Evolutionary conservation across 345 rosid genomes (phyloP), one percentile per base, ranked within the genome.

Genomic region (Clarkia xantiana): DNA sequence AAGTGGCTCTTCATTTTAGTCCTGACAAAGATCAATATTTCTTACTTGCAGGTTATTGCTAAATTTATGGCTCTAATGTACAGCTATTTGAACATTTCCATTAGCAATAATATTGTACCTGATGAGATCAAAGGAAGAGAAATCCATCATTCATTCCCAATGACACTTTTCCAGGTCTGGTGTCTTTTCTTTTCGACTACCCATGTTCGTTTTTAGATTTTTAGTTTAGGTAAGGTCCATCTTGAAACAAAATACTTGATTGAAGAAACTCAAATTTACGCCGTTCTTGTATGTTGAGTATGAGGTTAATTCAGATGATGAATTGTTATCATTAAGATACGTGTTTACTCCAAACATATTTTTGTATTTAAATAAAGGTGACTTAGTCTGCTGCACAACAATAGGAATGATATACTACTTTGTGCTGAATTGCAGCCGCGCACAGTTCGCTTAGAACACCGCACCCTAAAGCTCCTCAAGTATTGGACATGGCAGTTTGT

Each of bases 401-500:
- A 10, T 42, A 3, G 10, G 44, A 42, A 42, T 42, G 4, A 16
- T 42, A 10, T n/a, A 36, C 14, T 6, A 45, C 1, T 9, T 16
- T 45, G 20, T 47, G 14, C n/a, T n/a, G n/a, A n/a, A n/a, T 55
- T 72, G 67, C 79, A 91, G 98, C 93, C 93, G 57, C 82, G 13
- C 47, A 84, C 82, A 36, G 83, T 76, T 39, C 77, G 70, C 59
- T 62, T 91, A 59, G 73, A 91, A 71, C 94, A 75, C 44, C 82
- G 12, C 6, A 81, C 77, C 22, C 61, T 91, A 14, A 84, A 53
- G 69, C 96, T 76, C 48, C 74, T 91, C 52, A 91, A 86, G 63
- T 63, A 78, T 43, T 91, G 98, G 96, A 91, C 98, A 46, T 91
- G 96, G 98, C 98, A 91, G 49, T 91, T 86, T 58, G 96, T 86